A percentile compares a stretch with the other conserved stretches of the same genome.
phyloP scores from a whole-genome alignment of 2,329 filamentous ascomycete genomes.

The Xylaria sp. region DNA sequence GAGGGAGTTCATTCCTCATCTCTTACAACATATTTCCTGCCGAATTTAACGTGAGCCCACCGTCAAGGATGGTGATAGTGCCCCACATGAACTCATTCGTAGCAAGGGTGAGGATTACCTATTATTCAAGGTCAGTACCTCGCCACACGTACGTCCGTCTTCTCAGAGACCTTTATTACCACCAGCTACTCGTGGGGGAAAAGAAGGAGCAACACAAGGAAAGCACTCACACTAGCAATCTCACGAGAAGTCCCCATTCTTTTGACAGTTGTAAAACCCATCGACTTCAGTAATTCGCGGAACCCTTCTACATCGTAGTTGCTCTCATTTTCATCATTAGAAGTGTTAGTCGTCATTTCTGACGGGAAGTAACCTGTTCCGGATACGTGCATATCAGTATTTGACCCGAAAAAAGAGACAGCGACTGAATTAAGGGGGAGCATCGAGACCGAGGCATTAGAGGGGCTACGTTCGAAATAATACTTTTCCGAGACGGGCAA shows the following conservation, averaged over 20 bases:
- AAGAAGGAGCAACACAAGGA: neutral
- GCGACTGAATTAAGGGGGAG: neutral
- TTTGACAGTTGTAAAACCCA: constrained; percentile 40
- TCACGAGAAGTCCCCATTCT: constrained; percentile 46
- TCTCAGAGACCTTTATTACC: neutral
- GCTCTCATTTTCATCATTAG: constrained; percentile 44
- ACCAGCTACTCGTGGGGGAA: neutral
- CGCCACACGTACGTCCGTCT: neutral
- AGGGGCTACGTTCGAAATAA: neutral
- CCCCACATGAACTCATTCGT: constrained; percentile 49
- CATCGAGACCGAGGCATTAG: neutral
- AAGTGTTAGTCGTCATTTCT: constrained; percentile 44
- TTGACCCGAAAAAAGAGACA: neutral
- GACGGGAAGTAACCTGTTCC: constrained; percentile 47
- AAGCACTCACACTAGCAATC: constrained; percentile 44
- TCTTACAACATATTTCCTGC: constrained; percentile 43
- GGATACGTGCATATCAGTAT: neutral
- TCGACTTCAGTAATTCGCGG: constrained; percentile 31
- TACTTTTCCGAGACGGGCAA: neutral
- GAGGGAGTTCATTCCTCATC: no score
- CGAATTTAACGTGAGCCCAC: constrained; percentile 41
- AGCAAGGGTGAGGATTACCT: constrained; percentile 45
- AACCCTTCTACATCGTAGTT: constrained; percentile 35
- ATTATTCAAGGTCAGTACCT: constrained; percentile 1
- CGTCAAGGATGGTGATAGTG: constrained; percentile 44